phyloP scores from a whole-genome alignment of 1,284 basidiomycete species.

The Gomphus bonarii region DNA sequence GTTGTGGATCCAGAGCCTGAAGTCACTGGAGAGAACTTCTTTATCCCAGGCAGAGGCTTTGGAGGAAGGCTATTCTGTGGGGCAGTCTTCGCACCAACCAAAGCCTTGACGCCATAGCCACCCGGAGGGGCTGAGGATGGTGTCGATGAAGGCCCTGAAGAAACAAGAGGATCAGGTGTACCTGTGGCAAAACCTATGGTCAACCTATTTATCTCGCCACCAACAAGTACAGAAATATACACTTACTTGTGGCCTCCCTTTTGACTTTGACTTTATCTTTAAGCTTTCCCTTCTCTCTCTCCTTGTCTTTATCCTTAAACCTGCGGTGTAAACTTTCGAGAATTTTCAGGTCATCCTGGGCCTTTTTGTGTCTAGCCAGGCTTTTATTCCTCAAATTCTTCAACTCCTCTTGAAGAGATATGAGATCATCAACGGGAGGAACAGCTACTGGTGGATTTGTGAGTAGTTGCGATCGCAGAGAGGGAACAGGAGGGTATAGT shows the following conservation, averaged over 20 bases:
- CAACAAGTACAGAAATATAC: conserved; percentile 7
- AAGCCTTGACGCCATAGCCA: conserved; percentile 9
- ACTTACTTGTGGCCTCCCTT: conserved; percentile 64
- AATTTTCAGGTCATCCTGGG: conserved; percentile 53
- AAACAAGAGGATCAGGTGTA: conserved; percentile 2
- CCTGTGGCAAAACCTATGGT: background rate
- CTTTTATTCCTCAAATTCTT: conserved; percentile 40
- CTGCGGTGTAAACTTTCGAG: conserved; percentile 60
- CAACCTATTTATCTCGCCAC: background rate
- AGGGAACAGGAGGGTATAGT: conserved; percentile 5
- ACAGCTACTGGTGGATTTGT: conserved; percentile 52
- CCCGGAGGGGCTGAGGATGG: conserved; percentile 2
- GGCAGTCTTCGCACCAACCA: background rate
- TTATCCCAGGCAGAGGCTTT: conserved; percentile 1
- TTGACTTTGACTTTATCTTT: conserved; percentile 57
- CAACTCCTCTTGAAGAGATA: conserved; percentile 52
- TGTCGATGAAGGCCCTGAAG: conserved; percentile 1
- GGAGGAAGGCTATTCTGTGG: background rate
- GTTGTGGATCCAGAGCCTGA: background rate
- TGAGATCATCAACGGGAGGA: conserved; percentile 64
- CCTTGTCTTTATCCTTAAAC: conserved; percentile 68
- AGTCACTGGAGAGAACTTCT: background rate
- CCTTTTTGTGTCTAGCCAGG: conserved; percentile 54
- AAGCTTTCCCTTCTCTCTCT: conserved; percentile 16
- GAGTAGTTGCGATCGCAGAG: conserved; percentile 44